Evolutionary conservation across 202 grass and related monocot species (phyloP).

Genomic region (Dendrocalamus latiflorus): DNA sequence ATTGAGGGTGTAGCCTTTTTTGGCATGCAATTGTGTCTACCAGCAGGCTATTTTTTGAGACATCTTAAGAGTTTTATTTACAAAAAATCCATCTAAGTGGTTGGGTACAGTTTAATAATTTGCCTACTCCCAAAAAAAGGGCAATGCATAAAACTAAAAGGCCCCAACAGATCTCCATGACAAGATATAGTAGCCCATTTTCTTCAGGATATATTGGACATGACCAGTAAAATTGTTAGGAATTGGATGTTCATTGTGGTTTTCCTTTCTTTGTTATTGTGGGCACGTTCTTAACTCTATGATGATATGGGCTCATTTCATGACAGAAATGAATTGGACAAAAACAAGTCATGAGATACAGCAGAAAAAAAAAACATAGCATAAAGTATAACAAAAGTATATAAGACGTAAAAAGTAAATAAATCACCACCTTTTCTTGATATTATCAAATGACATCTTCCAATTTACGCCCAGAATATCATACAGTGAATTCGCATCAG

Average conservation of each 20-base stretch:
- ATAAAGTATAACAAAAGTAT: not conserved
- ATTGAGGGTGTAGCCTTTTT: not conserved
- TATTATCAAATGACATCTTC: conserved; percentile 89
- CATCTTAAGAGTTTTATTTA: not conserved
- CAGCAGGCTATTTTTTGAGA: not conserved
- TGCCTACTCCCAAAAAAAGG: not conserved
- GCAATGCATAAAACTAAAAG: too few species aligned
- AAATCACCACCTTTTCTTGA: conserved; percentile 82
- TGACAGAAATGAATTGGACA: not conserved
- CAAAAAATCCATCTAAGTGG: not conserved
- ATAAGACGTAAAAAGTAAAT: not conserved
- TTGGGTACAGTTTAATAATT: not conserved
- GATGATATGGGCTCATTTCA: not conserved
- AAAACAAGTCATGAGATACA: not conserved
- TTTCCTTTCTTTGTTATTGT: not conserved
- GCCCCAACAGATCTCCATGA: not conserved
- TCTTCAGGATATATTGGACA: not conserved
- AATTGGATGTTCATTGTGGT: not conserved
- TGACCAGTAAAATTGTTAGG: not conserved
- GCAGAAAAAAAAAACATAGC: not conserved
- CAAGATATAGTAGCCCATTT: not conserved
- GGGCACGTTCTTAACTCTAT: not conserved
- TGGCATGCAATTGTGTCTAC: not conserved
- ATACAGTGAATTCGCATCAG: conserved; percentile 71
- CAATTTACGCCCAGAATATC: conserved; percentile 90